Percentiles rank a stretch among this genome's conserved stretches.
Conservation (phyloP, 129 eudicot species). For the Cynara cardunculus region DNA sequence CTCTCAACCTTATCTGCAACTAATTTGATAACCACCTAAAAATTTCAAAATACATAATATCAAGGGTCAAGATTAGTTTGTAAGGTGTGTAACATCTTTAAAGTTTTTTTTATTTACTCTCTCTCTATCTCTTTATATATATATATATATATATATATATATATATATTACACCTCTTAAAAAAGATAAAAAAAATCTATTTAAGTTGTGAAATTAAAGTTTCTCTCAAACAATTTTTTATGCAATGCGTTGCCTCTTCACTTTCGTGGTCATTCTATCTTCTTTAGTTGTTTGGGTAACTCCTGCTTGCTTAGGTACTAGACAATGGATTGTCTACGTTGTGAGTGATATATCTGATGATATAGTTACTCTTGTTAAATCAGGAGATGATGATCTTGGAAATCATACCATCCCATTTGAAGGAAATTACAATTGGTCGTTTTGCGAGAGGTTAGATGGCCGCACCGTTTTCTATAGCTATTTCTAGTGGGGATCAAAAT, state of each 20-base stretch:
- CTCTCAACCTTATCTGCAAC: too few species aligned
- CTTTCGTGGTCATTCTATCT: neutral
- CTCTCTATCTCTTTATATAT: too few species aligned
- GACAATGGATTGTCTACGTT: slow-evolving; percentile 8
- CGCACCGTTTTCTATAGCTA: slow-evolving; percentile 12
- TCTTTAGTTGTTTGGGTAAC: neutral
- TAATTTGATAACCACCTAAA: too few species aligned
- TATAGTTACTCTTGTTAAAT: slow-evolving; percentile 12
- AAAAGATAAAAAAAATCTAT: neutral
- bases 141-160: too few species aligned
- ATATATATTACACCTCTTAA: too few species aligned
- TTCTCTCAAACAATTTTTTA: neutral
- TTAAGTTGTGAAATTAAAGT: neutral
- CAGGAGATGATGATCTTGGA: slow-evolving; percentile 24
- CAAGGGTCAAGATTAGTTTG: too few species aligned
- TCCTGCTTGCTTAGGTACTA: neutral
- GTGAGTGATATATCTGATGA: neutral
- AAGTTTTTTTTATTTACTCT: too few species aligned
- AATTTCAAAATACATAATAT: too few species aligned
- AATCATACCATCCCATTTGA: neutral
- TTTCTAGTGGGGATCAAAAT: slow-evolving; percentile 23
- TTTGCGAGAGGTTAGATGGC: slow-evolving; percentile 1
- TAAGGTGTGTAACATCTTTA: too few species aligned
- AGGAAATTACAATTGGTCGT: slow-evolving; percentile 7
- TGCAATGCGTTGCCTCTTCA: neutral